A percentile compares a stretch with the other conserved stretches of the same genome.
Evolutionary conservation across 306 rosid species (phyloP).

Genomic region (Prunus salicina): DNA sequence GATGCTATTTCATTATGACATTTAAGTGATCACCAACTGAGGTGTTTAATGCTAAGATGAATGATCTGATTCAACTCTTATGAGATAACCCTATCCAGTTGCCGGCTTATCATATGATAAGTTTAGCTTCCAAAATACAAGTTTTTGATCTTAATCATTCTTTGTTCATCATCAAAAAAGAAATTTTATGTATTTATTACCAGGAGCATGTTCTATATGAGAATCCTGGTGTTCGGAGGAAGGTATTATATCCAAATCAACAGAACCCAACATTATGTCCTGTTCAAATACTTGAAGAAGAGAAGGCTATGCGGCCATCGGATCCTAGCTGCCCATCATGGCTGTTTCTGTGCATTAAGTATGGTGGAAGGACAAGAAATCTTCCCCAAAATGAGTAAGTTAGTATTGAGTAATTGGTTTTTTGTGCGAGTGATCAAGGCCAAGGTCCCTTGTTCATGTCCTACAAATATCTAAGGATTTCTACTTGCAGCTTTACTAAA

Average conservation of each 20-base stretch:
- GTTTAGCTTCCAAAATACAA: not conserved
- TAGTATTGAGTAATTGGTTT: not conserved
- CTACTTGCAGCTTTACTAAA: conserved; percentile 1
- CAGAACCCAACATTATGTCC: conserved; percentile 64
- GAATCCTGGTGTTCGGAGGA: conserved; percentile 71
- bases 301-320: conserved; percentile 78
- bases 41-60: not conserved
- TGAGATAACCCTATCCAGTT: no score
- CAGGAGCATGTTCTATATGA: conserved; percentile 81
- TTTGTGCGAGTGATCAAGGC: not conserved
- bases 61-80: not conserved
- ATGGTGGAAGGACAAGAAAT: conserved; percentile 94
- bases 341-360: conserved; percentile 88
- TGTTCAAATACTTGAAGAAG: conserved; percentile 75
- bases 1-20: not conserved
- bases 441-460: conserved; percentile 1
- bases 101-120: not conserved
- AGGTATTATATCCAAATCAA: conserved; percentile 59
- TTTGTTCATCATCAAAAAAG: conserved; percentile 2
- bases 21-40: not conserved
- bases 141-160: not conserved
- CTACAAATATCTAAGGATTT: not conserved
- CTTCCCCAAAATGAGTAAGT: conserved; percentile 92
- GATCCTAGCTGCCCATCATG: conserved; percentile 75
- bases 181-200: not conserved